phyloP scores from a whole-genome alignment of 2,329 filamentous ascomycete genomes.

The Colletotrichum simmondsii region DNA sequence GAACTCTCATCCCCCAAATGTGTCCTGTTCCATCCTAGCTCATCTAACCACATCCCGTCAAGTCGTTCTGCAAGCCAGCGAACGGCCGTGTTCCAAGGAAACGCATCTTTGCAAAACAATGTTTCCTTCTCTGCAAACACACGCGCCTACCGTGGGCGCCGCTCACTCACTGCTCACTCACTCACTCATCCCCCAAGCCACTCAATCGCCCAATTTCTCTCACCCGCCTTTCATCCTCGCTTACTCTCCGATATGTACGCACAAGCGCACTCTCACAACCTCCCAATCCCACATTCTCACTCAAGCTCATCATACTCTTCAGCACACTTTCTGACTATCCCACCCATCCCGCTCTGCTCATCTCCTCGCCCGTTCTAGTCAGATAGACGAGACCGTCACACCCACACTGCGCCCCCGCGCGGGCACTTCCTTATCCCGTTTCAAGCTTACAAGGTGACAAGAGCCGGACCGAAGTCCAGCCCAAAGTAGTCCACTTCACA shows the following conservation, averaged over 20 bases:
- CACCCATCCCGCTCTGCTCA: neutral
- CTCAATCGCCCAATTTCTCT: neutral
- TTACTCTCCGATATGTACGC: conserved; percentile 7
- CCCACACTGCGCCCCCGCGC: conserved; percentile 30
- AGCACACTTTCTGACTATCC: neutral
- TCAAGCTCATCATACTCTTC: neutral
- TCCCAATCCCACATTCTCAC: neutral
- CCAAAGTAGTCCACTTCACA: neutral
- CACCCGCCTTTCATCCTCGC: neutral
- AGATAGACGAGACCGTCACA: conserved; percentile 13
- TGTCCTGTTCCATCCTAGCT: neutral
- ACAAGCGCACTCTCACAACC: conserved; percentile 4
- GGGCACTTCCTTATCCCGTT: conserved; percentile 22
- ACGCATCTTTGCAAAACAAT: conserved; percentile 31
- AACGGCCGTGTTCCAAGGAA: conserved; percentile 27
- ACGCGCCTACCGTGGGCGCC: conserved; percentile 16
- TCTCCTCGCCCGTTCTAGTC: conserved; percentile 11
- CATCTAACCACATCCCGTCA: neutral
- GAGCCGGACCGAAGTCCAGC: conserved; percentile 15
- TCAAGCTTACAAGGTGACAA: conserved; percentile 24
- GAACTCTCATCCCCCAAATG: neutral
- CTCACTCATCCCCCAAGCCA: neutral
- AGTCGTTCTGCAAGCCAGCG: conserved; percentile 6
- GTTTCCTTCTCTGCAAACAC: conserved; percentile 33
- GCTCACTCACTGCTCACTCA: neutral